Conservation (phyloP, 352 stramenopile genomes). For the Globisporangium apiculatum region DNA sequence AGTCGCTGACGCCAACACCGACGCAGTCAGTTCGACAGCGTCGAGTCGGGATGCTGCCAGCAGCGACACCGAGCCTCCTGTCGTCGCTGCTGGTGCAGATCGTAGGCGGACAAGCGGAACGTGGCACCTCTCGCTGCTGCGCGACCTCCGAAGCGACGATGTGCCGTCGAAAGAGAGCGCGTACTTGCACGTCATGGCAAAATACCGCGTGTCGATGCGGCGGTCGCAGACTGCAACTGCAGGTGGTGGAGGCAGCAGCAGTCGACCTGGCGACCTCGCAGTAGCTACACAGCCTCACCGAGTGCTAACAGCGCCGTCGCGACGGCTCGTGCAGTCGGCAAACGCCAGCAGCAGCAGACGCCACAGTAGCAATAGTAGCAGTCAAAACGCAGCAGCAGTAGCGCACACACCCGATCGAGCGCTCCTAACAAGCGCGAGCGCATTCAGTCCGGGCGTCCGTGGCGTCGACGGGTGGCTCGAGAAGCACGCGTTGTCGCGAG, state of each 20-base stretch:
- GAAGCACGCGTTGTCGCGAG: constrained; percentile 13
- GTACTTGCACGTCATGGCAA: constrained; percentile 51
- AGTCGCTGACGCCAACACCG: no score
- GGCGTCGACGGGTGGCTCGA: constrained; percentile 36
- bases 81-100: no score
- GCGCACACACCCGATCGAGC: background rate
- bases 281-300: background rate
- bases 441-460: constrained; percentile 14
- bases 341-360: no score
- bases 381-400: no score
- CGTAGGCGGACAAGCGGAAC: constrained; percentile 3
- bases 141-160: constrained; percentile 19
- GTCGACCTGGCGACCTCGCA: background rate
- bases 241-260: no score
- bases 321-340: no score
- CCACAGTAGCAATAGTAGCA: no score
- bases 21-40: no score
- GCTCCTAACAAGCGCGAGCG: background rate
- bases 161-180: constrained; percentile 41
- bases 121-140: constrained; percentile 34
- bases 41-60: no score
- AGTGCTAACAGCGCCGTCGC: constrained; percentile 2
- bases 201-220: constrained; percentile 46
- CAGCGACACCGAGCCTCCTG: no score
- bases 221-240: background rate